Percentiles rank a stretch among this genome's conserved stretches.
Evolutionary conservation across 1,139 yeast species (phyloP).

Genomic region (Keqinozyma sinolaborantium): DNA sequence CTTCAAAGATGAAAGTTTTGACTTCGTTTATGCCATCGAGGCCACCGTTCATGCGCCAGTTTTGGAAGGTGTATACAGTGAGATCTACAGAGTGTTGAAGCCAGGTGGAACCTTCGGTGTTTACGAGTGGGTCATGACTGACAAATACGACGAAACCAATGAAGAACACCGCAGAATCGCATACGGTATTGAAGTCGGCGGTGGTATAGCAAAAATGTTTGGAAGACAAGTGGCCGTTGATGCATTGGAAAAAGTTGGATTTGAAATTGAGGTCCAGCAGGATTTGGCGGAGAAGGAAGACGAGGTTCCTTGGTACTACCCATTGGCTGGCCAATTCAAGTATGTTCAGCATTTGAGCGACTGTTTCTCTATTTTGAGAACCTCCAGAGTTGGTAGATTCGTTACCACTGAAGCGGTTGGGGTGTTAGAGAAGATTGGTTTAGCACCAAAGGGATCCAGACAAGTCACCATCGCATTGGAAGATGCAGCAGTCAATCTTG

Average conservation of each 20-base stretch:
- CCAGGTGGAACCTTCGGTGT: constrained; percentile 97
- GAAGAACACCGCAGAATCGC: constrained; percentile 92
- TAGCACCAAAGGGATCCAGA: constrained; percentile 92
- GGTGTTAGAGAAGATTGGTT: constrained; percentile 72
- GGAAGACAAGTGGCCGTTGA: constrained; percentile 77
- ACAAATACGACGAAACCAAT: constrained; percentile 81
- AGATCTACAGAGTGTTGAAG: constrained; percentile 91
- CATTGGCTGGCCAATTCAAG: constrained; percentile 90
- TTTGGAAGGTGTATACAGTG: constrained; percentile 92
- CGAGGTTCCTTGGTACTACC: constrained; percentile 96
- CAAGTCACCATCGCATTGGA: constrained; percentile 91
- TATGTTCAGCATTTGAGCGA: constrained; percentile 80
- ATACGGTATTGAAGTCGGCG: constrained; percentile 97
- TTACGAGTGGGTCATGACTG: constrained; percentile 99
- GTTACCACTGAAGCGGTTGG: constrained; percentile 81
- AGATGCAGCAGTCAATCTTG: constrained; percentile 95
- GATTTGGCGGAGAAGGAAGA: constrained; percentile 85
- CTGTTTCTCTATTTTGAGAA: constrained; percentile 81
- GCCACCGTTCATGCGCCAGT: constrained; percentile 98
- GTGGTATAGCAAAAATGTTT: constrained; percentile 98
- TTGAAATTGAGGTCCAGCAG: constrained; percentile 66
- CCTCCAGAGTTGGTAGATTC: constrained; percentile 81
- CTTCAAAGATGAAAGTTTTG: constrained; percentile 82
- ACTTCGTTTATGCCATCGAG: constrained; percentile 97
- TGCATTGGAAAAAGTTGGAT: constrained; percentile 86